Conservation (phyloP, 2,329 filamentous ascomycete genomes). For the Aspergillus fumigatiaffinis region DNA sequence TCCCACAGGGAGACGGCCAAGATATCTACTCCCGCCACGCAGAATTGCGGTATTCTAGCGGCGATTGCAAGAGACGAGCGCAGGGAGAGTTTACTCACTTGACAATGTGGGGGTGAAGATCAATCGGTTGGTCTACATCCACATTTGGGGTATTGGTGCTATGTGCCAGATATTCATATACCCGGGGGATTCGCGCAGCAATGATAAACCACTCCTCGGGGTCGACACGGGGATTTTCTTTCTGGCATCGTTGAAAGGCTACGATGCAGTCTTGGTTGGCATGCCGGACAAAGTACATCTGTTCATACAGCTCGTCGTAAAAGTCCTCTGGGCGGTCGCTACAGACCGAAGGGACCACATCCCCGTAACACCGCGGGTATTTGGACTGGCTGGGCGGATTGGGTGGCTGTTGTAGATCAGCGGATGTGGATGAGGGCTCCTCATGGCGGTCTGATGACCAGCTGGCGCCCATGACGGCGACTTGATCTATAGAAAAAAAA, state of each 20-base stretch:
- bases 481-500: neutral
- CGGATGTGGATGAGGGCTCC: neutral
- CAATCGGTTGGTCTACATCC: conserved; percentile 3
- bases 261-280: conserved; percentile 2
- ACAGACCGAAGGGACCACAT: conserved; percentile 3
- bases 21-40: conserved; percentile 3
- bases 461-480: neutral
- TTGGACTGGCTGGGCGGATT: conserved; percentile 2
- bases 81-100: neutral
- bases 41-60: neutral
- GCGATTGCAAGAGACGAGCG: neutral
- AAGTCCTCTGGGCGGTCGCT: conserved; percentile 1
- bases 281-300: conserved; percentile 5
- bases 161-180: conserved; percentile 5
- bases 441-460: conserved; percentile 1
- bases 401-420: conserved; percentile 1
- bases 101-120: conserved; percentile 1
- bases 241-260: conserved; percentile 1
- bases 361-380: conserved; percentile 2
- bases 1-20: conserved; percentile 4
- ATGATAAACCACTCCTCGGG: conserved; percentile 5
- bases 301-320: conserved; percentile 2
- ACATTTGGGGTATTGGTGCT: neutral
- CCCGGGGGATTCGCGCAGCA: conserved; percentile 3
- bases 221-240: conserved; percentile 3